Evolutionary conservation across 2,329 filamentous ascomycete genomes (phyloP), one percentile per base, ranked within the genome.

Genomic region (Cladobotryum mycophilum): DNA sequence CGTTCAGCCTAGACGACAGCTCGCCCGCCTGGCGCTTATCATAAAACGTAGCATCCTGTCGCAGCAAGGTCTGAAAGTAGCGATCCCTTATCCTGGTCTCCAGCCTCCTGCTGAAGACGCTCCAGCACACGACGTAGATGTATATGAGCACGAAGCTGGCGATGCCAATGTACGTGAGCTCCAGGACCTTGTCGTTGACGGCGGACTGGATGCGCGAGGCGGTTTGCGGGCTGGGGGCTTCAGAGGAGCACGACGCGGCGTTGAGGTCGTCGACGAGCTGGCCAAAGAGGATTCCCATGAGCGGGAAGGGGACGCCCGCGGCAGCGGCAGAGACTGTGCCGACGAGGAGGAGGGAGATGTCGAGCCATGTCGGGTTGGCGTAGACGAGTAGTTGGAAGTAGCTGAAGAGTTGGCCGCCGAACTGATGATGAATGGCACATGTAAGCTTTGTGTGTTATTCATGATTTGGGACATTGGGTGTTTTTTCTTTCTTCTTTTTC

Each of bases 91-190:
- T 68, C 33, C 84, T 75, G 55, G 81, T 79, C 43, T 81, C 79
- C 8, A 88, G 70, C 3, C 83, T 78, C 54, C 82, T 81, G 49
- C 82, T 82, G 53, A 78, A 75, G 56, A 86, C 69, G 55, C 74
- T 81, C 82, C 82, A 88, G 56, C 77, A 84, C 9, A 79, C 70
- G 30, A 82, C 73, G 60, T 87, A 80, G 48, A 74, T 66, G 64
- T 87, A 89, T 56, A 87, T 84, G 52, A 79, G 68, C 37, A 74
- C 71, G 57, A 88, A 83, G 53, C 79, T 77, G 25, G 76, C 82
- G 51, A 85, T 78, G 17, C 80, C 80, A 36, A 88, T 74, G 61
- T 84, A 85, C 13, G 85, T 76, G 18, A 87, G 70, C 44, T 77
- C 58, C 61, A 86, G 63, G 37, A 88, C 78, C 59, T 81, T 84